Conservation (phyloP, 352 stramenopile genomes). For the Phytophthora cactorum region DNA sequence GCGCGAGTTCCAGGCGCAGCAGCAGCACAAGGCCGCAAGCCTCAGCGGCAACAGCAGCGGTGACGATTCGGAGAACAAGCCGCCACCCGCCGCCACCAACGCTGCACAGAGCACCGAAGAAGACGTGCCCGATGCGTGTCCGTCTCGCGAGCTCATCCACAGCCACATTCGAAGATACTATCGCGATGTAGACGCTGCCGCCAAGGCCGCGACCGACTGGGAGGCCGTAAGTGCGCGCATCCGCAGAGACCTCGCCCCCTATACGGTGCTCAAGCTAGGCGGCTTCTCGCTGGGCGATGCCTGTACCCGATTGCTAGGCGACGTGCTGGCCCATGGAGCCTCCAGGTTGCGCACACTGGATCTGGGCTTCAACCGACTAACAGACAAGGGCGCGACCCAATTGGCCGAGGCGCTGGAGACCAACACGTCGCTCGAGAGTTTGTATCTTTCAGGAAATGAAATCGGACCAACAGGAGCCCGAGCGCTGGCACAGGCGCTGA, state of each 20-base stretch:
- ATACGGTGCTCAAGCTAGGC: constrained; percentile 76
- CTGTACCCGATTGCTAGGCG: constrained; percentile 59
- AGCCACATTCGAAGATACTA: constrained; percentile 64
- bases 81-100: constrained; percentile 16
- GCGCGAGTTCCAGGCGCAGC: constrained; percentile 35
- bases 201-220: constrained; percentile 32
- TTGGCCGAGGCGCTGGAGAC: constrained; percentile 62
- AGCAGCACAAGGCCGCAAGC: constrained; percentile 20
- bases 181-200: constrained; percentile 42
- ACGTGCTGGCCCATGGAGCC: constrained; percentile 51
- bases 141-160: constrained; percentile 71
- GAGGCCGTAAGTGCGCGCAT: constrained; percentile 55
- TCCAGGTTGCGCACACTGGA: constrained; percentile 66
- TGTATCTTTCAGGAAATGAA: constrained; percentile 86
- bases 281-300: constrained; percentile 80
- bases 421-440: constrained; percentile 68
- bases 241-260: constrained; percentile 59
- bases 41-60: constrained; percentile 17
- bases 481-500: constrained; percentile 57
- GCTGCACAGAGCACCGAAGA: constrained; percentile 1
- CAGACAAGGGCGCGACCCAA: constrained; percentile 62
- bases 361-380: constrained; percentile 84
- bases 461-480: constrained; percentile 64
- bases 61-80: constrained; percentile 41
- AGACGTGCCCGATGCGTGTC: constrained; percentile 34